These are phyloP conservation scores for Fusarium burgessii DNA, from an alignment of 2,329 filamentous ascomycete species.

Conservation along the genomic window DNA sequence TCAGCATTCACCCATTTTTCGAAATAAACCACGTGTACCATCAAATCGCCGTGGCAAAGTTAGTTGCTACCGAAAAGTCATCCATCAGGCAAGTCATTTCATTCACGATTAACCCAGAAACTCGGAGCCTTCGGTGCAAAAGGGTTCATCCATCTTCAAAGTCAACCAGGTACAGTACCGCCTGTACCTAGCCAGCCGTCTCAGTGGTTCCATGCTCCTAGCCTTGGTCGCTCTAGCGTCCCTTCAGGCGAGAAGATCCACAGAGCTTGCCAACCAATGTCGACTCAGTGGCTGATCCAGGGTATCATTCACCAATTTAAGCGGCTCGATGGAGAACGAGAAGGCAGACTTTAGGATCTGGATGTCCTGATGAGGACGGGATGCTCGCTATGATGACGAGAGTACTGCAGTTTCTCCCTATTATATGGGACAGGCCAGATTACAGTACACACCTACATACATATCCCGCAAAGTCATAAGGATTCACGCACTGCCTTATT, in stretches of 20 bases:
- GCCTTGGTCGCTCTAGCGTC: conserved; percentile 27
- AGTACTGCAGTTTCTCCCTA: background rate
- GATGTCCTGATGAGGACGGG: conserved; percentile 19
- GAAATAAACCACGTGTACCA: background rate
- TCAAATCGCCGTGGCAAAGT: background rate
- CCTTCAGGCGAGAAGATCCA: conserved; percentile 30
- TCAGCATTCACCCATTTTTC: conserved; percentile 7
- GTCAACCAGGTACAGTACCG: conserved; percentile 7
- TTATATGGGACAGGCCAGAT: background rate
- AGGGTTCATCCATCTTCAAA: conserved; percentile 21
- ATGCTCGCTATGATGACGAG: conserved; percentile 22
- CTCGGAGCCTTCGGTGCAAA: conserved; percentile 35
- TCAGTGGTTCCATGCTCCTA: conserved; percentile 36
- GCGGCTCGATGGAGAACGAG: conserved; percentile 29
- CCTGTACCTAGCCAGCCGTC: conserved; percentile 13
- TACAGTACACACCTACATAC: background rate
- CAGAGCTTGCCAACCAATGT: conserved; percentile 31
- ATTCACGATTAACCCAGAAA: conserved; percentile 5
- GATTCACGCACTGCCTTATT: conserved; percentile 16
- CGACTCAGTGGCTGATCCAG: conserved; percentile 34
- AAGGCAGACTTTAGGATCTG: conserved; percentile 34
- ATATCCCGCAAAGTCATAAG: conserved; percentile 2
- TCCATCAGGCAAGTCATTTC: background rate
- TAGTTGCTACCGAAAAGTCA: background rate
- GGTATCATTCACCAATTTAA: conserved; percentile 22